A percentile compares a stretch with the other conserved stretches of the same genome.
Evolutionary conservation across 495 filamentous ascomycete species (phyloP).

Genomic region (Talaromyces wortmannii): DNA sequence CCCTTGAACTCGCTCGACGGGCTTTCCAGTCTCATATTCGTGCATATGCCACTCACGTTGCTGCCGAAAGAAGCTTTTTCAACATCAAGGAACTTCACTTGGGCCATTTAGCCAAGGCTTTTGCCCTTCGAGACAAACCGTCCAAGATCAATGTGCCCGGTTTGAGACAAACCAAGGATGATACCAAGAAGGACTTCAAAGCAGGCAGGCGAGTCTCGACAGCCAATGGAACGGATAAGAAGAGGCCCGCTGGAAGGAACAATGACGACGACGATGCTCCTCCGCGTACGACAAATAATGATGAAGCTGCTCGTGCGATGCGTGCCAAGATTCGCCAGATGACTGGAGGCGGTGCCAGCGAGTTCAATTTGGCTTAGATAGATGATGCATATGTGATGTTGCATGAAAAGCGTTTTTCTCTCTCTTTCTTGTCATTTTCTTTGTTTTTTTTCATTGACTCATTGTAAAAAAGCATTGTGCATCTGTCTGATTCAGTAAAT

Average conservation of each 20-base stretch:
- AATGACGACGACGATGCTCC: slow-evolving; percentile 31
- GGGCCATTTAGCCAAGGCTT: slow-evolving; percentile 90
- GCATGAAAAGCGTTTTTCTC: neutral
- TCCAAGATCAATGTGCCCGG: slow-evolving; percentile 75
- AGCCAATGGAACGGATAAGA: slow-evolving; percentile 27
- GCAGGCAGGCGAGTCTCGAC: slow-evolving; percentile 17
- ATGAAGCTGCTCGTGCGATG: slow-evolving; percentile 69
- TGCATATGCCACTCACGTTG: slow-evolving; percentile 90
- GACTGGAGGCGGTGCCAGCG: slow-evolving; percentile 53
- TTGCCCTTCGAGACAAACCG: slow-evolving; percentile 80
- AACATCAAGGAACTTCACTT: slow-evolving; percentile 84
- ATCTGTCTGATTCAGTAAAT: slow-evolving; percentile 57
- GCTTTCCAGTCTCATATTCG: slow-evolving; percentile 89
- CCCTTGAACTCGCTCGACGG: slow-evolving; percentile 65
- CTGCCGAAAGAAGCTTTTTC: slow-evolving; percentile 74
- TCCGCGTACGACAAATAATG: slow-evolving; percentile 34
- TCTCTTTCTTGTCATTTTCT: neutral
- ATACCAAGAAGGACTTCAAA: slow-evolving; percentile 42
- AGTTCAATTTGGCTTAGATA: slow-evolving; percentile 79
- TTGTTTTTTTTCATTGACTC: slow-evolving; percentile 5
- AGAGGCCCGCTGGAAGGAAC: slow-evolving; percentile 15
- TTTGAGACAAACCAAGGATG: slow-evolving; percentile 36
- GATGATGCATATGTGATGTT: slow-evolving; percentile 7
- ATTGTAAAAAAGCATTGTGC: slow-evolving; percentile 15
- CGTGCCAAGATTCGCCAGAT: slow-evolving; percentile 72